Percentiles rank a stretch among this genome's conserved stretches.
Evolutionary conservation across 2,329 filamentous ascomycete genomes (phyloP).

Genomic region (Cytospora piceae): DNA sequence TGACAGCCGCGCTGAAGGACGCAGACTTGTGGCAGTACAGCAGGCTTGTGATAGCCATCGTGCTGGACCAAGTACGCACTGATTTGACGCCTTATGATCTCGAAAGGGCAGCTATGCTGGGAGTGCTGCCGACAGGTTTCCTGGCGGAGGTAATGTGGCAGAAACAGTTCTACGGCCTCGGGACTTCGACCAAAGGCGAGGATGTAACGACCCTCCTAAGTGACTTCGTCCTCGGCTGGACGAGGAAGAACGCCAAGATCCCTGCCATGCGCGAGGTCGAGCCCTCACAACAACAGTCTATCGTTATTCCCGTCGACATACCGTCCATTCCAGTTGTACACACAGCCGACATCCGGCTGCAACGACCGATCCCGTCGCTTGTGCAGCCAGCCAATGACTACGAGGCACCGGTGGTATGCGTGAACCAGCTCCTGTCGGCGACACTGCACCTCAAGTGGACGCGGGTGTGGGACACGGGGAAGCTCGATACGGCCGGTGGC

Average conservation of each 20-base stretch:
- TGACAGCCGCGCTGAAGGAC: constrained; percentile 46
- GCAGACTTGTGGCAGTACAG: constrained; percentile 51
- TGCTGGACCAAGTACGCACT: constrained; percentile 49
- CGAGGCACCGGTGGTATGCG: constrained; percentile 52
- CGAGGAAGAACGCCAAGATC: constrained; percentile 41
- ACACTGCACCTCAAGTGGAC: constrained; percentile 67
- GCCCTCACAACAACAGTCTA: constrained; percentile 56
- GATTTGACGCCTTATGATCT: constrained; percentile 55
- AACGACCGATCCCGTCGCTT: constrained; percentile 41
- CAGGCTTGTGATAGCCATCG: constrained; percentile 49
- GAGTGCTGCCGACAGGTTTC: constrained; percentile 54
- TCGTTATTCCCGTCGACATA: constrained; percentile 88
- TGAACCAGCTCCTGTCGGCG: constrained; percentile 68
- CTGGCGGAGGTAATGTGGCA: constrained; percentile 53
- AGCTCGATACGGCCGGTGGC: constrained; percentile 38
- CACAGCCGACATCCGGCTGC: constrained; percentile 70
- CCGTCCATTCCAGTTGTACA: constrained; percentile 82
- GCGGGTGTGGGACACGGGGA: constrained; percentile 61
- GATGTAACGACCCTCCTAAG: constrained; percentile 39
- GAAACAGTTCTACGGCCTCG: constrained; percentile 55
- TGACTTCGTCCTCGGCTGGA: constrained; percentile 45
- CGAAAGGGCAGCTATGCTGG: constrained; percentile 59
- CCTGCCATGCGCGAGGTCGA: constrained; percentile 38
- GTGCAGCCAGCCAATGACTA: constrained; percentile 33
- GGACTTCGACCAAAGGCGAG: constrained; percentile 36